Evolutionary conservation across 345 rosid genomes (phyloP).

Genomic region (Sisymbrium irio): DNA sequence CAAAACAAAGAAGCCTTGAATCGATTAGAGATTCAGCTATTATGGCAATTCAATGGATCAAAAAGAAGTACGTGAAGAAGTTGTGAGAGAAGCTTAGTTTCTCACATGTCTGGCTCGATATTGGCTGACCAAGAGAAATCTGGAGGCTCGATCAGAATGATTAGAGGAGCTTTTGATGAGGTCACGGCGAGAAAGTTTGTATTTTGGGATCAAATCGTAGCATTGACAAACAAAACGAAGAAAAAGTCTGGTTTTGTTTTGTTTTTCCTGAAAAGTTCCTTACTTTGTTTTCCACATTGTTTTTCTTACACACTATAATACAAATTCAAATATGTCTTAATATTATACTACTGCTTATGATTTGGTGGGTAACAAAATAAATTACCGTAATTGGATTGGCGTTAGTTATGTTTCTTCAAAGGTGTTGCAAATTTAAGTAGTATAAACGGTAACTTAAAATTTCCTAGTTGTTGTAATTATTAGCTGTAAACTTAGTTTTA

Average conservation of each 20-base stretch:
- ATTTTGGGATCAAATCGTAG: neutral
- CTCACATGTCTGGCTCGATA: constrained; percentile 13
- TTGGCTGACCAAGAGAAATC: neutral
- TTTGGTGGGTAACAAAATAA: neutral
- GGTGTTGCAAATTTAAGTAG: neutral
- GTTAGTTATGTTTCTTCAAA: neutral
- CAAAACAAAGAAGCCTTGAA: neutral
- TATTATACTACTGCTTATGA: neutral
- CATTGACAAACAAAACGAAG: neutral
- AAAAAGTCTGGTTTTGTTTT: constrained; percentile 27
- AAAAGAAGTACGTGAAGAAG: neutral
- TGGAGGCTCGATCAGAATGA: neutral
- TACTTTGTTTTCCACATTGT: neutral
- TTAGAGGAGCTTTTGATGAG: neutral
- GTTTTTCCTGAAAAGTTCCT: neutral
- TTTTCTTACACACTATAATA: neutral
- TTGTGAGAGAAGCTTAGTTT: constrained; percentile 4
- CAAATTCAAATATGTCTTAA: neutral
- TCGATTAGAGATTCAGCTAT: neutral
- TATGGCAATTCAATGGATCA: neutral
- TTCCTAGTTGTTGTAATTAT: neutral
- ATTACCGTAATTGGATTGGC: neutral
- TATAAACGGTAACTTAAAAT: neutral
- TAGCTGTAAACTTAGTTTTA: neutral
- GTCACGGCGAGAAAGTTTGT: neutral